Base-by-base conservation (phyloP, 1,284 basidiomycete genomes). In the Paramarasmius palmivorus region DNA sequence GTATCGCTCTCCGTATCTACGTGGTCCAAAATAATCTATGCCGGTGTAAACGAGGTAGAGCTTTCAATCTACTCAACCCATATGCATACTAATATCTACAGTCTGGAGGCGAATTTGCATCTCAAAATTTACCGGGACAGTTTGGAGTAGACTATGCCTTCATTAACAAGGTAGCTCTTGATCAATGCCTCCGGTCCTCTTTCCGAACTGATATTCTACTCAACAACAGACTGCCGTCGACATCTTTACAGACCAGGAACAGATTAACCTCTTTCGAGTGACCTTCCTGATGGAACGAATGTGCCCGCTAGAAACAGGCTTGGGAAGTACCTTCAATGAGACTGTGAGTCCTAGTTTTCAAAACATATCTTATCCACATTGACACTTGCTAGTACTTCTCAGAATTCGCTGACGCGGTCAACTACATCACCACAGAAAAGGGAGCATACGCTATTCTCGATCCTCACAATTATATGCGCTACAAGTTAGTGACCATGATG, bases 401-500 rank as follows among this genome's bases (percentile, higher is more conserved):
- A 39, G 72, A 75, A 60, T 78, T 64, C 58, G 72, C 67, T 7
- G 71, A 75, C 50, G 74, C 75, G 1, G 63, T 78, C 34, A 73
- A 76, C 55, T 68, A 77, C 53, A 76, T 78, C 54, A 76, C 76
- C 0, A 25, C 63, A 25, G 63, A 56, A 1, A 76, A 78, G 57
- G 72, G 70, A 19, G 74, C 69, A 32, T 77, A 75, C 52, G 74
- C 74, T 0, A 56, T 77, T 12, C 56, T 78, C 39, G 76, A 78
- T 54, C 75, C 76, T 10, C 76, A 78, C 55, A 78, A 77, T 53
- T 78, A 78, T 54, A 78, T 78, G 76, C 69, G 75, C 45, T 76
- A 74, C 66, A 74, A 75, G 75, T 76, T 44, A 17, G 47, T 49
- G 63, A 53, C 12, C 17, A 14, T 10, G n/a, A 9, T 52, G 44